These are phyloP conservation scores for Protea cynaroides DNA, from an alignment of 164 flowering plant genomes.

Conservation along the genomic window DNA sequence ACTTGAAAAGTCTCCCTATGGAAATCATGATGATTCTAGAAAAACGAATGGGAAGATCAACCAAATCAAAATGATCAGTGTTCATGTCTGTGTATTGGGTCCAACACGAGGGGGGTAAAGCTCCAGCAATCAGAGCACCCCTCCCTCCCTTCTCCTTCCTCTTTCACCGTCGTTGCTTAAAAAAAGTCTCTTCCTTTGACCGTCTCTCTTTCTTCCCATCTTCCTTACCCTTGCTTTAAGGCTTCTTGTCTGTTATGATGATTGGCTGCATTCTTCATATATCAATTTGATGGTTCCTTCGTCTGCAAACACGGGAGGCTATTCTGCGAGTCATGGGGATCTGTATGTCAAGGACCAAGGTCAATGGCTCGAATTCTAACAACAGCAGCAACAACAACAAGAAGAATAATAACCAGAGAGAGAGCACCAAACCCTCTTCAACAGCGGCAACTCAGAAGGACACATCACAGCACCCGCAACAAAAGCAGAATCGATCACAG, in stretches of 20 bases:
- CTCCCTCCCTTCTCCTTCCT: background rate
- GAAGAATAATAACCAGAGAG: conserved; percentile 3
- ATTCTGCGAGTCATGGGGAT: conserved; percentile 41
- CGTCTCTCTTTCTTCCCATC: background rate
- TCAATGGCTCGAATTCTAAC: conserved; percentile 53
- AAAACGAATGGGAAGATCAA: too few relatives aligned
- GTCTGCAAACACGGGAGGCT: conserved; percentile 5
- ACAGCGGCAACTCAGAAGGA: conserved; percentile 8
- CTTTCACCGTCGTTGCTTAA: background rate
- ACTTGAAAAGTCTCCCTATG: too few relatives aligned
- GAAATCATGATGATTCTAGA: too few relatives aligned
- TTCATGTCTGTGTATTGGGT: too few relatives aligned
- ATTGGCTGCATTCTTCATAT: background rate
- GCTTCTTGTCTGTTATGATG: background rate
- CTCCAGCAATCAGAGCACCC: background rate
- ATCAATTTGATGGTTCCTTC: conserved; percentile 3
- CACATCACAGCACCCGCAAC: conserved; percentile 14
- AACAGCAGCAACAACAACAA: conserved; percentile 5
- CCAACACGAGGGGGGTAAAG: background rate
- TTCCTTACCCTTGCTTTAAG: too few relatives aligned
- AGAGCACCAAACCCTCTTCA: conserved; percentile 5
- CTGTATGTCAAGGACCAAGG: conserved; percentile 52
- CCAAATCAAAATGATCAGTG: background rate
- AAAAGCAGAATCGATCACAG: too few relatives aligned
- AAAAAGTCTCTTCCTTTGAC: conserved; percentile 1